phyloP scores from a whole-genome alignment of 805 yeast species.

The Candida hungchunana region DNA sequence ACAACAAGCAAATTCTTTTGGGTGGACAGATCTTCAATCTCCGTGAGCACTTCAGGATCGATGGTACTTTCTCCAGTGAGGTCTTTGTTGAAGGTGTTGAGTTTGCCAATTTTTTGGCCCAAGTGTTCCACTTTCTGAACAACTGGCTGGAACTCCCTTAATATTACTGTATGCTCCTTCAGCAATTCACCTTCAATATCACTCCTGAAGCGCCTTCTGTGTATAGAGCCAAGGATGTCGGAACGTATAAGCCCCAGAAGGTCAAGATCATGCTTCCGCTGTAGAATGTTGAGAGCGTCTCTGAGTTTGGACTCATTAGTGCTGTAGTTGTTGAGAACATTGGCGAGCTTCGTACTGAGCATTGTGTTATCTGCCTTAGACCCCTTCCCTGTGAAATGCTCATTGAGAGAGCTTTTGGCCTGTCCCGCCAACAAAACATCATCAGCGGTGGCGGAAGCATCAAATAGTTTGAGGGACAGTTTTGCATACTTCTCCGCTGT shows the following conservation, averaged over 20 bases:
- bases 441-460: conserved; percentile 12
- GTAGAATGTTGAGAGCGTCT: conserved; percentile 31
- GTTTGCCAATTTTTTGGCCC: conserved; percentile 16
- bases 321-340: conserved; percentile 31
- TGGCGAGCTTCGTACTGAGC: conserved; percentile 32
- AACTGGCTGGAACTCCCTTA: conserved; percentile 41
- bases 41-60: conserved; percentile 13
- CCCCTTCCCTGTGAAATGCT: conserved; percentile 6
- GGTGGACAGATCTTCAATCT: conserved; percentile 19
- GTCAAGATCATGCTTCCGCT: conserved; percentile 30
- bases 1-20: conserved; percentile 27
- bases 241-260: conserved; percentile 25
- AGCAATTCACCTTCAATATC: conserved; percentile 58
- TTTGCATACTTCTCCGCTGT: conserved; percentile 47
- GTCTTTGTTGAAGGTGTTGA: conserved; percentile 16
- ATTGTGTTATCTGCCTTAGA: conserved; percentile 30
- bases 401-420: conserved; percentile 1
- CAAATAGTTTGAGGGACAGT: conserved; percentile 38
- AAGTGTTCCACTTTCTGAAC: conserved; percentile 37
- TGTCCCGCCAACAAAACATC: conserved; percentile 2
- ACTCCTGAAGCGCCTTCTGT: conserved; percentile 56
- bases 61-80: conserved; percentile 14
- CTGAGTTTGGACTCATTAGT: conserved; percentile 30
- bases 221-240: conserved; percentile 49
- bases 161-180: conserved; percentile 47